Percentiles rank a stretch among this genome's conserved stretches.
Evolutionary conservation across 495 filamentous ascomycete species (phyloP).

Genomic region (Trichocladium uniseriatum): DNA sequence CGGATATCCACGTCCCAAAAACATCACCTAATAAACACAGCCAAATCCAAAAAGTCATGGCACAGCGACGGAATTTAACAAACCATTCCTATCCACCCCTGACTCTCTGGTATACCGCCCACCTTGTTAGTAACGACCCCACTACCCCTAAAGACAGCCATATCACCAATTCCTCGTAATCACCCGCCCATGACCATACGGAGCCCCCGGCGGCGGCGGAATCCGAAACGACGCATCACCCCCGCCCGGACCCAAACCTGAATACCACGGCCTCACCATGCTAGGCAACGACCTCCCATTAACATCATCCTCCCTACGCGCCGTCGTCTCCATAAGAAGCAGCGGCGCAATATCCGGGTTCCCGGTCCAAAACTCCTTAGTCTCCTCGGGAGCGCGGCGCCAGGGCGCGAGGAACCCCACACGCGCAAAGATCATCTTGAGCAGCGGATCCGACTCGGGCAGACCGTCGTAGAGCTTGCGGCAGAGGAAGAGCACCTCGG

Average conservation of each 20-base stretch:
- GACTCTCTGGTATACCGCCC: no score
- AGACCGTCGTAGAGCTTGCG: constrained; percentile 33
- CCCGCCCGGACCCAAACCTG: neutral
- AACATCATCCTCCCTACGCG: constrained; percentile 32
- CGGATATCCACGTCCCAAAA: no score
- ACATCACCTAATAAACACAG: no score
- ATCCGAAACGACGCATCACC: no score
- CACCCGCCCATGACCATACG: neutral
- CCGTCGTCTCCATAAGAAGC: constrained; percentile 35
- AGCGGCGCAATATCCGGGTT: constrained; percentile 34
- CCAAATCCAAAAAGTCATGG: no score
- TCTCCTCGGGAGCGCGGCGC: constrained; percentile 25
- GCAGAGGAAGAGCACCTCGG: constrained; percentile 31
- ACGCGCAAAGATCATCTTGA: constrained; percentile 38
- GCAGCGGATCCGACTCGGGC: constrained; percentile 28
- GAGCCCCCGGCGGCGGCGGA: no score
- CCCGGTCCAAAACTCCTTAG: constrained; percentile 25
- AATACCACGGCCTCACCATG: constrained; percentile 28
- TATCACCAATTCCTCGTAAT: neutral
- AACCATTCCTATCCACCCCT: no score
- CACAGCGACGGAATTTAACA: no score
- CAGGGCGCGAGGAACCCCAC: constrained; percentile 38
- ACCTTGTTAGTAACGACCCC: no score
- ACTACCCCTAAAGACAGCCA: no score
- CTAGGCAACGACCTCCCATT: constrained; percentile 26